Conservation (phyloP, 257 asterid species). For the Anisodus acutangulus region DNA sequence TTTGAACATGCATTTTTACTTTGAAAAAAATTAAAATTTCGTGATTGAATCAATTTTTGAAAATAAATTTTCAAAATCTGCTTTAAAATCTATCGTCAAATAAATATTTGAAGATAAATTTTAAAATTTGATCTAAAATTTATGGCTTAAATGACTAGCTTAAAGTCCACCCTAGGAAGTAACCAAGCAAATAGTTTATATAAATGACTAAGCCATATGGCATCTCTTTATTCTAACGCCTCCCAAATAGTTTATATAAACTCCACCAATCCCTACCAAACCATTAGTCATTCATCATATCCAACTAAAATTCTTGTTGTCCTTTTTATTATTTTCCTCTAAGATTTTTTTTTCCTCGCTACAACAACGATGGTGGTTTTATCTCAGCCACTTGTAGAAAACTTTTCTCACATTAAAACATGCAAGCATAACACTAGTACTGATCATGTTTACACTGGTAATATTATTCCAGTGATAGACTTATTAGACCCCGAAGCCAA, state of each 20-base stretch:
- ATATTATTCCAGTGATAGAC: constrained; percentile 41
- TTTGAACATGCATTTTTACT: too few species aligned
- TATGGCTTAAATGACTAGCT: too few species aligned
- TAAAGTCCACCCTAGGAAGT: neutral
- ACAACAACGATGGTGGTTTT: constrained; percentile 34
- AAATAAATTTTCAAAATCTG: too few species aligned
- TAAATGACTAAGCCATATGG: neutral
- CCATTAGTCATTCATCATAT: neutral
- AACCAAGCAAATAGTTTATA: neutral
- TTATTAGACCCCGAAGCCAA: constrained; percentile 35
- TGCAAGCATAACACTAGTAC: constrained; percentile 25
- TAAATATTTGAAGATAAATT: too few species aligned
- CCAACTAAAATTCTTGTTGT: neutral
- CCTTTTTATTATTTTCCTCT: neutral
- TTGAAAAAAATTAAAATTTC: too few species aligned
- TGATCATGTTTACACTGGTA: neutral
- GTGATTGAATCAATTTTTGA: too few species aligned
- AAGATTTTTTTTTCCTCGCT: too few species aligned
- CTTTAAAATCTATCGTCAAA: too few species aligned
- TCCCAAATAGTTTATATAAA: constrained; percentile 18
- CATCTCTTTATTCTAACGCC: neutral
- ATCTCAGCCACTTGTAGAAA: constrained; percentile 33
- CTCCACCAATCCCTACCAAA: constrained; percentile 14
- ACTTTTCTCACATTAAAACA: constrained; percentile 23
- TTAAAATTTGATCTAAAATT: too few species aligned